Conservation (phyloP, 2,329 filamentous ascomycete species). For the Cordyceps tenuipes region DNA sequence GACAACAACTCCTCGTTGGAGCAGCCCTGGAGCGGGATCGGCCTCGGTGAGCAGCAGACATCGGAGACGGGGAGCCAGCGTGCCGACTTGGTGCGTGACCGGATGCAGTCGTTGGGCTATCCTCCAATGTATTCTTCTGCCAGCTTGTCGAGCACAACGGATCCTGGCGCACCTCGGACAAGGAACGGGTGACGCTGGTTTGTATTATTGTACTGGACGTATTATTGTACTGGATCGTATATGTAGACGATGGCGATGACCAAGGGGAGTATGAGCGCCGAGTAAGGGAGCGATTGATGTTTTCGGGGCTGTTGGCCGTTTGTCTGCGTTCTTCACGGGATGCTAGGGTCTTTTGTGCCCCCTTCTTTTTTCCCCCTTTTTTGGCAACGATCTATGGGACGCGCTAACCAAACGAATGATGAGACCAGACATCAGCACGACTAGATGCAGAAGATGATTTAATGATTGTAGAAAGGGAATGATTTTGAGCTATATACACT, state of each 20-base stretch:
- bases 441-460: not conserved
- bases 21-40: not conserved
- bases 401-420: no score
- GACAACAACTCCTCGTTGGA: not conserved
- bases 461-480: not conserved
- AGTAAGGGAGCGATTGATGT: not conserved
- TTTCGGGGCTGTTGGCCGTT: not conserved
- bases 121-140: not conserved
- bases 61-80: not conserved
- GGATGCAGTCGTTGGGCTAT: not conserved
- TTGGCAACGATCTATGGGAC: no score
- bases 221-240: not conserved
- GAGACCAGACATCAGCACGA: not conserved
- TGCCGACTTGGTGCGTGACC: not conserved
- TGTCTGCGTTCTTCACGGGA: not conserved
- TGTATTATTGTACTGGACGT: no score
- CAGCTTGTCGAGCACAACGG: no score
- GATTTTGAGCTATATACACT: not conserved
- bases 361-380: no score
- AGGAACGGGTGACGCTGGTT: no score
- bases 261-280: not conserved
- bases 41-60: not conserved
- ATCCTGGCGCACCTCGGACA: no score
- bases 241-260: no score
- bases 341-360: not conserved